Evolutionary conservation across 768 basidiomycete genomes (phyloP).

Genomic region (Psilocybe azurescens): DNA sequence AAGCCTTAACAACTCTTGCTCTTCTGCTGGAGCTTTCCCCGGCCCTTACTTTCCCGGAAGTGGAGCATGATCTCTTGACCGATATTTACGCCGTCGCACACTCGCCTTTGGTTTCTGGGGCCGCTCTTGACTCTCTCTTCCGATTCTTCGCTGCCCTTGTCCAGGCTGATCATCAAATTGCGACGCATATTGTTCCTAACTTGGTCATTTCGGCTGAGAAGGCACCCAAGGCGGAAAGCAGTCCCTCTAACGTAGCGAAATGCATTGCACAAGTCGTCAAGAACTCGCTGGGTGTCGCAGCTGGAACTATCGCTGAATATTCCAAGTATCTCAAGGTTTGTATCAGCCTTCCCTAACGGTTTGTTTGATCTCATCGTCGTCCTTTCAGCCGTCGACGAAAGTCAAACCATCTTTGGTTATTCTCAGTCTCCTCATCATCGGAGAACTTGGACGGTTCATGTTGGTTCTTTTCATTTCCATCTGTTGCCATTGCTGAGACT

Average conservation of each 20-base stretch:
- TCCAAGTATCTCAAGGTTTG: slow-evolving; percentile 79
- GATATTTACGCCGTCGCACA: slow-evolving; percentile 75
- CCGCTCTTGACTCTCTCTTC: slow-evolving; percentile 81
- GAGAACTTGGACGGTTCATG: slow-evolving; percentile 93
- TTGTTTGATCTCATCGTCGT: slow-evolving; percentile 4
- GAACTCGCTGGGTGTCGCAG: slow-evolving; percentile 71
- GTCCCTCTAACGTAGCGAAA: slow-evolving; percentile 76
- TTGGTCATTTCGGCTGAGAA: slow-evolving; percentile 72
- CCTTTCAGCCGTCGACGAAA: slow-evolving; percentile 54
- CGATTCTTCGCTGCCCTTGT: slow-evolving; percentile 86
- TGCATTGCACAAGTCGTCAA: slow-evolving; percentile 85
- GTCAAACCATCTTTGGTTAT: slow-evolving; percentile 72
- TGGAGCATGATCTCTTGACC: slow-evolving; percentile 71
- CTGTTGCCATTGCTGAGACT: slow-evolving; percentile 1
- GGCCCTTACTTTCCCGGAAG: slow-evolving; percentile 69
- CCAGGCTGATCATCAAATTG: slow-evolving; percentile 81
- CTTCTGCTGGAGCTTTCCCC: slow-evolving; percentile 75
- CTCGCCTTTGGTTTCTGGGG: slow-evolving; percentile 79
- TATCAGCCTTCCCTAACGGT: not conserved
- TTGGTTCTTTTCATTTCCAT: slow-evolving; percentile 33
- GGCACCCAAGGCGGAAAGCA: slow-evolving; percentile 60
- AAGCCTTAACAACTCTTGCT: slow-evolving; percentile 68
- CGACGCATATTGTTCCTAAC: slow-evolving; percentile 80
- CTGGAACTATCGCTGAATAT: slow-evolving; percentile 86
- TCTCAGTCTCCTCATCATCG: slow-evolving; percentile 86